Evolutionary conservation across 2,329 filamentous ascomycete genomes (phyloP).

Genomic region (Pseudocercospora vitis): DNA sequence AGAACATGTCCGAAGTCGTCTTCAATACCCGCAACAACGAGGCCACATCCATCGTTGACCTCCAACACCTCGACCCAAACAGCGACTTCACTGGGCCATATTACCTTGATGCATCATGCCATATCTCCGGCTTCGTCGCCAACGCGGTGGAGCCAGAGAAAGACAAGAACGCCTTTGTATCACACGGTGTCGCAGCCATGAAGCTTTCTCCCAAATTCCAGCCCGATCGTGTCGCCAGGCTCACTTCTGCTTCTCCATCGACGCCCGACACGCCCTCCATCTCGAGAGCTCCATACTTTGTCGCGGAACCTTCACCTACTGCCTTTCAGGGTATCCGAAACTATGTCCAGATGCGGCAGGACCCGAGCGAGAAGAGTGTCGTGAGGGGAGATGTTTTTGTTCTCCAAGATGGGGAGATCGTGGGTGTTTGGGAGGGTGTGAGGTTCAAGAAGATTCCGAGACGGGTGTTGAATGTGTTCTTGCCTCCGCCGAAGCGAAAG

Average conservation of each 20-base stretch:
- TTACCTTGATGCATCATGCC: conserved; percentile 40
- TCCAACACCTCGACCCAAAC: conserved; percentile 29
- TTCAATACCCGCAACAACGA: conserved; percentile 29
- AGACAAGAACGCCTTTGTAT: conserved; percentile 38
- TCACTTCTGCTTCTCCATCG: conserved; percentile 23
- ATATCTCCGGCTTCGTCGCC: conserved; percentile 42
- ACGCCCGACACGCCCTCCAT: neutral
- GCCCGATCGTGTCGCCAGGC: conserved; percentile 4
- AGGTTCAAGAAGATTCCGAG: conserved; percentile 57
- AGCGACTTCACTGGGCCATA: conserved; percentile 39
- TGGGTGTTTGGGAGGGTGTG: conserved; percentile 36
- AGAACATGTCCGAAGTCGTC: conserved; percentile 32
- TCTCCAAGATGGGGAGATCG: conserved; percentile 35
- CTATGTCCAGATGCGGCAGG: conserved; percentile 39
- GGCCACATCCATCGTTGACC: conserved; percentile 34
- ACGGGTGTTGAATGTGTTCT: conserved; percentile 61
- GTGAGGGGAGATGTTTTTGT: conserved; percentile 36
- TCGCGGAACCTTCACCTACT: neutral
- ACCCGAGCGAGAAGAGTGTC: conserved; percentile 27
- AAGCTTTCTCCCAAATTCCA: conserved; percentile 30
- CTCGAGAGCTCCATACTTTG: neutral
- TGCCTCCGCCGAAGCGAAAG: conserved; percentile 55
- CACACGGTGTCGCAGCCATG: conserved; percentile 40
- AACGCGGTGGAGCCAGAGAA: conserved; percentile 38
- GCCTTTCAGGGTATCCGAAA: conserved; percentile 19